Evolutionary conservation across 108 stramenopile genomes (phyloP).

Genomic region (Cyclotella baltica): DNA sequence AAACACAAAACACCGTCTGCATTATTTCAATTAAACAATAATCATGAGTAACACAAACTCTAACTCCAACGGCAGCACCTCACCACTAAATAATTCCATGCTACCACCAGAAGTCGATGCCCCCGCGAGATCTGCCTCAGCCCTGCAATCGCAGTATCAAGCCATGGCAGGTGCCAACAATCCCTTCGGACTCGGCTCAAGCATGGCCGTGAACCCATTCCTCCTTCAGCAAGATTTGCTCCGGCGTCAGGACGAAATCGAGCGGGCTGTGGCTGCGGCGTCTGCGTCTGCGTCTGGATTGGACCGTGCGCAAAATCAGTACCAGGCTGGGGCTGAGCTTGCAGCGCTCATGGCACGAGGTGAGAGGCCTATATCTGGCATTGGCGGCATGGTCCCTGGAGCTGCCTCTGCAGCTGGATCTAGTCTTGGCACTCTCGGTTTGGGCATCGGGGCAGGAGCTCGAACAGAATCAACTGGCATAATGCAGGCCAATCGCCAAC

Average conservation of each 20-base stretch:
- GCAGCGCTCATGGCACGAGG: not conserved
- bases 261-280: not conserved
- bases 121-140: not conserved
- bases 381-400: too few species aligned
- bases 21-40: too few species aligned
- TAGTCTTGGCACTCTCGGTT: not conserved
- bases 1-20: too few species aligned
- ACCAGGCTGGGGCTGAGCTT: not conserved
- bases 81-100: not conserved
- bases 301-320: not conserved
- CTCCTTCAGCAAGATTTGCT: conserved; percentile 5
- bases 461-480: not conserved
- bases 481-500: not conserved
- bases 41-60: not conserved
- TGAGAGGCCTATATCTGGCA: too few species aligned
- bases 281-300: not conserved
- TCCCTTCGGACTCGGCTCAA: too few species aligned
- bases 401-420: not conserved
- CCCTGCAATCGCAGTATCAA: not conserved
- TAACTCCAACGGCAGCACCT: not conserved
- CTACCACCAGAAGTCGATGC: not conserved
- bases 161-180: too few species aligned
- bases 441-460: not conserved
- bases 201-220: not conserved
- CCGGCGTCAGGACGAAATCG: conserved; percentile 7